Base-by-base conservation (phyloP, 1,284 basidiomycete genomes). In the Chondrostereum purpureum region DNA sequence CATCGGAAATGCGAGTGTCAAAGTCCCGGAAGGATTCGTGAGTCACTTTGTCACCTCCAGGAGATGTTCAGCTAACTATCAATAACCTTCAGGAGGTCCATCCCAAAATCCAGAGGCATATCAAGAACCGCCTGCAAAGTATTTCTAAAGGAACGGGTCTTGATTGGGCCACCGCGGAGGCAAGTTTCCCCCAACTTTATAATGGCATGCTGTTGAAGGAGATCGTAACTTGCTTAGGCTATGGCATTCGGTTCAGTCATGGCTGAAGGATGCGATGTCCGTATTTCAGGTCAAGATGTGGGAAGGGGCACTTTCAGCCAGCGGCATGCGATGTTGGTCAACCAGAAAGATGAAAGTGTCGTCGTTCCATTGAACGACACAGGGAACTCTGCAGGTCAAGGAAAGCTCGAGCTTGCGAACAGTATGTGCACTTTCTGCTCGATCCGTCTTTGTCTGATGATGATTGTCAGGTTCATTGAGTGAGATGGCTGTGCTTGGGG, bases 271-370 rank as follows among this genome's bases (percentile, higher is more conserved):
- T 77, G 70, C 50, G 83, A 93, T 58, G 74, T 94, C 12, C 77
- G 91, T 12, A 87, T 94, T 35, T 90, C 88, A 5, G 91, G 92
- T 2, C 91, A 95, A 61, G 92, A 94, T 58, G 89, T 92, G 0
- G 92, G 91, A 0, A 64, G 91, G 31, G 91, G 91, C 1, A 94
- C 89, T 2, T 94, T 94, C 64, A 91, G 88, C 52, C 90, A 94
- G 52, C 73, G 91, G 19, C 92, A 95, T 63, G 91, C 89, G 0
- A 92, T 93, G 88, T 67, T 93, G 17, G 88, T 93, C 1, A 81
- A 94, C 58, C 92, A 94, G 62, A 75, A 77, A 56, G 83, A 80
- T 0, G 91, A 93, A 59, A 69, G 72, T 2, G 84, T 89, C 13
- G 62, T 80, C 31, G 83, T 92, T 2, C 91, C 90, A 0, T 64